phyloP scores from a whole-genome alignment of 129 eudicot genomes.

The Saposhnikovia divaricata region DNA sequence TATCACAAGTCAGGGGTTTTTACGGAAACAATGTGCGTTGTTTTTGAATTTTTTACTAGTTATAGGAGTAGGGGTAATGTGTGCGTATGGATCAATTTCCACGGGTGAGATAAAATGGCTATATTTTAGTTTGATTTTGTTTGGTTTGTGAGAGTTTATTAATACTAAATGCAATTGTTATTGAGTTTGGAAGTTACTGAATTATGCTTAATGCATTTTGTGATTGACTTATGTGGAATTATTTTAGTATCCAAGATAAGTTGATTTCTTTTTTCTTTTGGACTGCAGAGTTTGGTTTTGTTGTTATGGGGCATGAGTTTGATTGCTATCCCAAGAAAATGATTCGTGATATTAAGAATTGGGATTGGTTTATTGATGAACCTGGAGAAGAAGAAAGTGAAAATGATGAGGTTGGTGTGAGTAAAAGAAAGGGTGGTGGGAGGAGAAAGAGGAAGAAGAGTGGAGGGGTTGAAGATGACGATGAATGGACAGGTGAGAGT shows the following conservation, averaged over 20 bases:
- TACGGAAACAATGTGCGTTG: neutral
- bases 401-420: constrained; percentile 32
- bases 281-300: constrained; percentile 61
- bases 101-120: too few relatives aligned
- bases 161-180: neutral
- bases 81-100: neutral
- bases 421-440: constrained; percentile 14
- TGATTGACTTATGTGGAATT: neutral
- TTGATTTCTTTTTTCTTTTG: constrained; percentile 2
- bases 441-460: constrained; percentile 42
- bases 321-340: constrained; percentile 55
- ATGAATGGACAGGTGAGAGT: constrained; percentile 72
- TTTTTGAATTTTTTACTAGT: neutral
- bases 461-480: constrained; percentile 38
- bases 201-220: neutral
- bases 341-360: constrained; percentile 43
- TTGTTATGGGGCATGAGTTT: constrained; percentile 79
- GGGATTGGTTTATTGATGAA: constrained; percentile 84
- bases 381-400: constrained; percentile 42
- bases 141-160: neutral
- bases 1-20: neutral
- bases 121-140: neutral
- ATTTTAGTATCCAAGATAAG: neutral
- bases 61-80: neutral
- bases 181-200: neutral